phyloP scores from a whole-genome alignment of 2,329 filamentous ascomycete species.

The Hymenoscyphus albidus region DNA sequence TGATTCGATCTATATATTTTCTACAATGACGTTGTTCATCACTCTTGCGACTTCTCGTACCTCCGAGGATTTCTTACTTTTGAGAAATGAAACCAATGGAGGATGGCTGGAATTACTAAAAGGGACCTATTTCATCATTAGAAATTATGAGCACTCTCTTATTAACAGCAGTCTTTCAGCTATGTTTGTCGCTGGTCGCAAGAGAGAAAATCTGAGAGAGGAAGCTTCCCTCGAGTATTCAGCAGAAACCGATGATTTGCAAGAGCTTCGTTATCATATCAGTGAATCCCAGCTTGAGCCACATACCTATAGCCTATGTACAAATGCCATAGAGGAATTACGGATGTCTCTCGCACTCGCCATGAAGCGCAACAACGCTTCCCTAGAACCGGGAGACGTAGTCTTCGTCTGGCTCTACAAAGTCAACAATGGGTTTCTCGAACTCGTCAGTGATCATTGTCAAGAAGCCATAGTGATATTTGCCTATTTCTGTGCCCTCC shows the following conservation, averaged over 20 bases:
- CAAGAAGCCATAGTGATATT: constrained; percentile 37
- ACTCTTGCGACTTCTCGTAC: constrained; percentile 37
- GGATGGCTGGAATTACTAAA: constrained; percentile 40
- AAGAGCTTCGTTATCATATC: constrained; percentile 19
- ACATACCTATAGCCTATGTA: constrained; percentile 30
- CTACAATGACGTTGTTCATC: constrained; percentile 38
- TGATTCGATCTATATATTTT: constrained; percentile 39
- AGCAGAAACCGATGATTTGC: constrained; percentile 17
- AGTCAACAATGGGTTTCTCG: constrained; percentile 37
- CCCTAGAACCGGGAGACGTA: constrained; percentile 37
- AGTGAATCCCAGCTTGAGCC: neutral
- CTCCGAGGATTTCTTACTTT: constrained; percentile 38
- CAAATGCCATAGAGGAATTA: constrained; percentile 35
- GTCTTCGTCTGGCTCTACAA: constrained; percentile 41
- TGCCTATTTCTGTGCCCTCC: constrained; percentile 36
- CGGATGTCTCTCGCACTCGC: constrained; percentile 34
- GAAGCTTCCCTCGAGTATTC: constrained; percentile 6
- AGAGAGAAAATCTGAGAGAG: constrained; percentile 18
- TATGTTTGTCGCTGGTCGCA: constrained; percentile 32
- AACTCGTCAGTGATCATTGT: constrained; percentile 35
- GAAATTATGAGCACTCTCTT: constrained; percentile 26
- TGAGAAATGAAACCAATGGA: constrained; percentile 27
- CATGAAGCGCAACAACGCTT: constrained; percentile 16
- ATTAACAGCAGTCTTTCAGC: constrained; percentile 24
- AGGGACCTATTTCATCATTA: constrained; percentile 36